phyloP scores from a whole-genome alignment of 139 green algal species.

The Ostreobium quekettii region DNA sequence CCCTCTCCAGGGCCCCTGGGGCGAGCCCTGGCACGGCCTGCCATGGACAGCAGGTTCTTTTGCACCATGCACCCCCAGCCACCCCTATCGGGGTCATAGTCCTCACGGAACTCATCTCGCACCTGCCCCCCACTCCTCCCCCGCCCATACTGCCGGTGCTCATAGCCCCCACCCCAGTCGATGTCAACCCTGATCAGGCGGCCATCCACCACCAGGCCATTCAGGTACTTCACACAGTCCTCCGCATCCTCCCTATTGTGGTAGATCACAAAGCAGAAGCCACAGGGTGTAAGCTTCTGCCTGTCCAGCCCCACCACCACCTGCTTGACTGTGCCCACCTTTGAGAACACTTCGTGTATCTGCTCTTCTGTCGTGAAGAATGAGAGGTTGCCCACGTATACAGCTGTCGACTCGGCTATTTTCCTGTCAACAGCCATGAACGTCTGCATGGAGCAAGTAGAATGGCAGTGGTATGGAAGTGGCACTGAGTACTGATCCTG shows the following conservation, averaged over 20 bases:
- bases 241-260: constrained; percentile 70
- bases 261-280: constrained; percentile 95
- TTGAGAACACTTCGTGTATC: constrained; percentile 69
- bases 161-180: constrained; percentile 97
- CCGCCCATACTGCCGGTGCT: constrained; percentile 90
- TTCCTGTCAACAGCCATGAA: no score
- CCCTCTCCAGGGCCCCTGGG: no score
- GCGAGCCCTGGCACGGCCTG: no score
- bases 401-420: constrained; percentile 66
- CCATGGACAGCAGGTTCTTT: constrained; percentile 27
- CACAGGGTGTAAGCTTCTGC: constrained; percentile 83
- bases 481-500: no score
- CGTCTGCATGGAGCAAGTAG: no score
- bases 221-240: constrained; percentile 78
- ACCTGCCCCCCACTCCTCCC: constrained; percentile 83
- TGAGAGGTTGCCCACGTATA: constrained; percentile 96
- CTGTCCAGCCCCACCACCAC: constrained; percentile 97
- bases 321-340: constrained; percentile 69
- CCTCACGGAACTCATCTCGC: constrained; percentile 89
- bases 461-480: no score
- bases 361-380: constrained; percentile 98
- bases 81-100: constrained; percentile 85
- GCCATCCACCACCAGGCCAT: constrained; percentile 88
- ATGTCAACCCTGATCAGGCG: constrained; percentile 88
- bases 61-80: constrained; percentile 46